Evolutionary conservation across 306 rosid genomes (phyloP).

Genomic region (Crotalaria pallida): DNA sequence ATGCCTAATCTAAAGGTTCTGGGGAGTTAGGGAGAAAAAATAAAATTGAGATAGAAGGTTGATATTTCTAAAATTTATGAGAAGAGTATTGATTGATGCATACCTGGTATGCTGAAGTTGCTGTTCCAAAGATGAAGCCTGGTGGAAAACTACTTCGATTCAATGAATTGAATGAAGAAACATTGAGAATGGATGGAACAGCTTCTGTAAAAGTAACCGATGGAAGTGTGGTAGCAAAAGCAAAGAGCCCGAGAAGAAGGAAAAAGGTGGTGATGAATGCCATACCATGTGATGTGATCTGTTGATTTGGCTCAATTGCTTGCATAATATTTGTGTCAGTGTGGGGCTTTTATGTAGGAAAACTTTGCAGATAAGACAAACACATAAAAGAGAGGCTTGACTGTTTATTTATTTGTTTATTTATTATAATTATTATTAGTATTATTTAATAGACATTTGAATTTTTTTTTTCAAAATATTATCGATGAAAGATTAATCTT

Average conservation of each 20-base stretch:
- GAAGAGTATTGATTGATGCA: background rate
- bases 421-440: too few relatives aligned
- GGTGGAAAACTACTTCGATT: conserved; percentile 13
- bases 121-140: conserved; percentile 15
- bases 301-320: background rate
- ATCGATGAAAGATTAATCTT: too few relatives aligned
- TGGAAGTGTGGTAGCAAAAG: background rate
- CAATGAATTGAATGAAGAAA: conserved; percentile 14
- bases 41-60: background rate
- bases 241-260: background rate
- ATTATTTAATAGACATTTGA: too few relatives aligned
- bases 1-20: too few relatives aligned
- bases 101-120: conserved; percentile 9
- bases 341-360: background rate
- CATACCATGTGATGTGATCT: background rate
- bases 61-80: background rate
- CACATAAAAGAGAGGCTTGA: too few relatives aligned
- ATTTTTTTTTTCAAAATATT: too few relatives aligned
- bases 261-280: background rate
- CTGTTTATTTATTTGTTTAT: too few relatives aligned
- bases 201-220: background rate
- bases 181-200: conserved; percentile 15
- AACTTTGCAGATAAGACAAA: background rate
- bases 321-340: background rate
- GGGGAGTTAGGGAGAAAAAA: too few relatives aligned